Evolutionary conservation across 2,329 filamentous ascomycete species (phyloP), one percentile per base, ranked within the genome.

Genomic region (Dactylellina parvicollis): DNA sequence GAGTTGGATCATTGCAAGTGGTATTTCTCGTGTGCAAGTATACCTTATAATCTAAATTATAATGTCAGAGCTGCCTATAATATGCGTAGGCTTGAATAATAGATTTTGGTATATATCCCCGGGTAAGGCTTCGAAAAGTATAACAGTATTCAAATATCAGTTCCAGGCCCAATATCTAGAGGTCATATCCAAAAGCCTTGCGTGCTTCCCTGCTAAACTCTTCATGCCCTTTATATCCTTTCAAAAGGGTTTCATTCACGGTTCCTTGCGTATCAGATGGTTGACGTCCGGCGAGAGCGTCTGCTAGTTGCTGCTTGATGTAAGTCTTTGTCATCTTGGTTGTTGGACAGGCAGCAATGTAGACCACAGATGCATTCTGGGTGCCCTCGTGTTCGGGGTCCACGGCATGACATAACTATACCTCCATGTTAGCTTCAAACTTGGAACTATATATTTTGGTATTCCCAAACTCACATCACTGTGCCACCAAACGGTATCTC

Each of bases 401-500:
- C n/a, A 82, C 81, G 0, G 81, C 81, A 61, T 82, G 81, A 34
- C 79, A 80, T 36, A 81, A 77, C 79, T 80, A 3, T 7, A 16
- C 20, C 0, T 7, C 3, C 7, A 42, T 20, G 28, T 32, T n/a
- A 47, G 10, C 22, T 18, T 24, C 3, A 28, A 24, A n/a, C 16
- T 20, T 47, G 24, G 12, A 28, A 2, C 8, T 24, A 16, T 34
- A 14, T 52, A 12, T 16, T 26, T 10, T 1, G 12, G 16, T 18
- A 8, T 16, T 42, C 3, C 10, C 18, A 26, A 28, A 77, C 80
- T 76, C 75, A 81, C 80, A 77, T 83, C 81, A 32, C 78, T 77
- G 54, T 82, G 81, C 81, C 81, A 82, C 78, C 80, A 83, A 28
- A 83, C 79, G 0, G 79, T 82, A 70, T 83, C 82, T 0, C 81